These are phyloP conservation scores for Pyrenochaeta sp. DNA, from an alignment of 2,329 filamentous ascomycete species.

Conservation along the genomic window DNA sequence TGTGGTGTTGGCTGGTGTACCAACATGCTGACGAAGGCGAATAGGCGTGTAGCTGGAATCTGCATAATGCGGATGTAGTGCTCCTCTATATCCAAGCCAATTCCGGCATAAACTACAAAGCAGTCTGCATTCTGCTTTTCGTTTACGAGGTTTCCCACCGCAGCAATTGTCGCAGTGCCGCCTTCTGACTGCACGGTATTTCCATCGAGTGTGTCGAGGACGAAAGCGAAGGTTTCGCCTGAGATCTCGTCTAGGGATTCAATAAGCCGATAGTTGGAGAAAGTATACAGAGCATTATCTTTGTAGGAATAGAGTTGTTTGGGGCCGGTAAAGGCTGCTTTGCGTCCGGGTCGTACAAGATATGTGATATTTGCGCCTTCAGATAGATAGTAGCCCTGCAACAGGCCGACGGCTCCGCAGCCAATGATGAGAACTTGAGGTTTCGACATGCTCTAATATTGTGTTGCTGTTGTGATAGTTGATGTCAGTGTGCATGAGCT, in stretches of 20 bases:
- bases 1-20: constrained; percentile 24
- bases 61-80: constrained; percentile 18
- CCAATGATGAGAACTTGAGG: constrained; percentile 29
- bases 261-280: constrained; percentile 24
- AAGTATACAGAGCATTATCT: constrained; percentile 18
- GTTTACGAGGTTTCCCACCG: constrained; percentile 12
- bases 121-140: constrained; percentile 16
- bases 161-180: constrained; percentile 17
- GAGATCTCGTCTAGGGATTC: constrained; percentile 21
- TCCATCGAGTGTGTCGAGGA: constrained; percentile 31
- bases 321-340: constrained; percentile 20
- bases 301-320: constrained; percentile 31
- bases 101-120: constrained; percentile 26
- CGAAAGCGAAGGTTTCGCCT: constrained; percentile 18
- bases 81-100: constrained; percentile 22
- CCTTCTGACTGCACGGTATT: constrained; percentile 26
- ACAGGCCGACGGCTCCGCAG: constrained; percentile 29
- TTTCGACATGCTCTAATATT: no score
- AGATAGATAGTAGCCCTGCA: constrained; percentile 27
- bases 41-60: constrained; percentile 13
- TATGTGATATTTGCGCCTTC: constrained; percentile 27
- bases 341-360: constrained; percentile 31
- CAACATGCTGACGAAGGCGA: constrained; percentile 22
- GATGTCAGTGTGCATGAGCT: no score
- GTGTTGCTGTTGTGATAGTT: no score